Evolutionary conservation across 805 yeast genomes (phyloP).

Genomic region (Wickerhamiella allomyrinae): DNA sequence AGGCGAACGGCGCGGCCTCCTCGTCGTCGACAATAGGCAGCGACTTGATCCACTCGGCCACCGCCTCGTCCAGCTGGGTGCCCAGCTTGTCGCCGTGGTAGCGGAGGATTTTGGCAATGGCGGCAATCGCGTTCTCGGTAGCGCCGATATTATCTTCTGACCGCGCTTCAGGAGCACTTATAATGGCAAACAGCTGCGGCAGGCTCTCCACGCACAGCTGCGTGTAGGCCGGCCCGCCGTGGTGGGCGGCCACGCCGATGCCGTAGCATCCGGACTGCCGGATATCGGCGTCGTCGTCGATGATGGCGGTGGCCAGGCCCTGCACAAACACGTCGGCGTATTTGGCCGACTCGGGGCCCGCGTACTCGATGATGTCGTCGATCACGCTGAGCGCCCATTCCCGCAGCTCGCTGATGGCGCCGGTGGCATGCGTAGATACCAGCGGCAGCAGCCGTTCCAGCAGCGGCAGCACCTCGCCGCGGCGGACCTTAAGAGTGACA

Average conservation of each 20-base stretch:
- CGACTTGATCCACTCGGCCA: slow-evolving; percentile 64
- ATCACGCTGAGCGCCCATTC: slow-evolving; percentile 68
- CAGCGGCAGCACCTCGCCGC: slow-evolving; percentile 47
- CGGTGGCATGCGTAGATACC: slow-evolving; percentile 44
- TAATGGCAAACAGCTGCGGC: slow-evolving; percentile 58
- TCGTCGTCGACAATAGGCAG: slow-evolving; percentile 75
- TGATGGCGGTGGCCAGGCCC: slow-evolving; percentile 51
- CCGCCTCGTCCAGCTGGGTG: slow-evolving; percentile 40
- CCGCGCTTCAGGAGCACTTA: slow-evolving; percentile 65
- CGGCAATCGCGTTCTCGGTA: slow-evolving; percentile 70
- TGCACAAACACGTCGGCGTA: slow-evolving; percentile 52
- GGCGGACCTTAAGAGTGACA: slow-evolving; percentile 50
- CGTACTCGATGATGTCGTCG: slow-evolving; percentile 66
- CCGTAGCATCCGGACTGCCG: slow-evolving; percentile 81
- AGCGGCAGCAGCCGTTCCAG: slow-evolving; percentile 45
- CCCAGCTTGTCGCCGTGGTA: slow-evolving; percentile 45
- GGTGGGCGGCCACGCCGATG: slow-evolving; percentile 75
- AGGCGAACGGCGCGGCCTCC: slow-evolving; percentile 78
- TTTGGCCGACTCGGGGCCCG: slow-evolving; percentile 53
- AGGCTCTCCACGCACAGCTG: slow-evolving; percentile 56
- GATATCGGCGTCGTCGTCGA: slow-evolving; percentile 33
- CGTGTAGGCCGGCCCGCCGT: slow-evolving; percentile 50
- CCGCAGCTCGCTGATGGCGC: slow-evolving; percentile 52
- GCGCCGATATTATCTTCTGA: slow-evolving; percentile 75
- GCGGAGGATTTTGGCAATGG: slow-evolving; percentile 74